Evolutionary conservation across 352 stramenopile species (phyloP).

Genomic region (Halophytophthora batemanensis): DNA sequence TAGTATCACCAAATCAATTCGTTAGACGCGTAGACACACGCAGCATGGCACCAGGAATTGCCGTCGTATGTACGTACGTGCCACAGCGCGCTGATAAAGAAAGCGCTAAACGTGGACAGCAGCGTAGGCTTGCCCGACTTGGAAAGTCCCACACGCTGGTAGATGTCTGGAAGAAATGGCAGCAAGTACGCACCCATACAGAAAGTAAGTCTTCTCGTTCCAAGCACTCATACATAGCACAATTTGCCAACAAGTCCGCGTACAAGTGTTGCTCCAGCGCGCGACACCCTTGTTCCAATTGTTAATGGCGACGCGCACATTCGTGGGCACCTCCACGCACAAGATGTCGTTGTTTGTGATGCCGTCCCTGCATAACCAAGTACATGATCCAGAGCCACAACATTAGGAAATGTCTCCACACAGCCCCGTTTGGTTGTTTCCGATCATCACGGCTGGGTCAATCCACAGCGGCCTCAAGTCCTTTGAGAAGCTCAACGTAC

Average conservation of each 20-base stretch:
- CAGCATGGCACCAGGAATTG: background rate
- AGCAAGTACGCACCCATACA: slow-evolving; percentile 1
- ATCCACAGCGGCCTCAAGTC: background rate
- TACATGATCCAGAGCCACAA: background rate
- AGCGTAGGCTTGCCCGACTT: slow-evolving; percentile 74
- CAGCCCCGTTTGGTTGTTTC: background rate
- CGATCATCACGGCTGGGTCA: background rate
- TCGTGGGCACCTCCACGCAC: slow-evolving; percentile 83
- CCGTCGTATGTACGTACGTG: slow-evolving; percentile 44
- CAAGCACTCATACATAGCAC: background rate
- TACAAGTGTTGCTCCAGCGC: slow-evolving; percentile 85
- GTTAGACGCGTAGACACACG: background rate
- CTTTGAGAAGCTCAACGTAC: slow-evolving; percentile 15
- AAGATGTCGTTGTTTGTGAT: slow-evolving; percentile 87
- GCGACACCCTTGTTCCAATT: slow-evolving; percentile 89
- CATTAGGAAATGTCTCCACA: background rate
- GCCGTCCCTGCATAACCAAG: slow-evolving; percentile 49
- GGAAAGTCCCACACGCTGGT: slow-evolving; percentile 77
- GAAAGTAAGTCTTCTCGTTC: background rate
- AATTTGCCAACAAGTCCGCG: slow-evolving; percentile 4
- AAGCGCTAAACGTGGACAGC: slow-evolving; percentile 71
- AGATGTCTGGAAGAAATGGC: slow-evolving; percentile 57
- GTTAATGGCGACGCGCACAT: slow-evolving; percentile 84
- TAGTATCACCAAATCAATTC: slow-evolving; percentile 8
- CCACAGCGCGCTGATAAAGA: slow-evolving; percentile 84